phyloP scores from a whole-genome alignment of 257 asterid genomes.

The Agastache rugosa region DNA sequence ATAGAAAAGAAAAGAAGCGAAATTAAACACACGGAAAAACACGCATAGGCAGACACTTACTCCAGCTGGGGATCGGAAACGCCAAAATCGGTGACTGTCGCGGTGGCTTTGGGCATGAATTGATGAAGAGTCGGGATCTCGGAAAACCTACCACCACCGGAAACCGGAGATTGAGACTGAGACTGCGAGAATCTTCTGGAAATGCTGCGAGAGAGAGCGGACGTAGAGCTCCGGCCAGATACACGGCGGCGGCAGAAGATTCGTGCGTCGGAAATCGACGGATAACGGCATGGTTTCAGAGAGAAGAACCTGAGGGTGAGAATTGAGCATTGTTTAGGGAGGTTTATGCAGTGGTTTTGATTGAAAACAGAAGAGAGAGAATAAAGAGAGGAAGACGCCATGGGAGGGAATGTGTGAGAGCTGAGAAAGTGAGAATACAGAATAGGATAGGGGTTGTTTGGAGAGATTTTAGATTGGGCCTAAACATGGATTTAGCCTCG shows the following conservation, averaged over 20 bases:
- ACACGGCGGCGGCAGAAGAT: conserved; percentile 40
- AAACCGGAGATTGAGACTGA: conserved; percentile 41
- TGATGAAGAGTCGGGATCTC: conserved; percentile 57
- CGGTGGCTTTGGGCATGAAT: conserved; percentile 69
- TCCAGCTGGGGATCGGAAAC: conserved; percentile 54
- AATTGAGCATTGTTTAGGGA: conserved; percentile 55
- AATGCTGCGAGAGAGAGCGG: conserved; percentile 45
- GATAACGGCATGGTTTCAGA: conserved; percentile 30
- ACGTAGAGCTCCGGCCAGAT: conserved; percentile 38
- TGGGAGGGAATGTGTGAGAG: conserved; percentile 37
- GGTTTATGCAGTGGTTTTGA: conserved; percentile 61
- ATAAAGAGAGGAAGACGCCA: conserved; percentile 67
- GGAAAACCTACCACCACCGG: conserved; percentile 36
- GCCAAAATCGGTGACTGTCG: conserved; percentile 42
- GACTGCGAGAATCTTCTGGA: conserved; percentile 53
- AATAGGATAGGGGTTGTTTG: conserved; percentile 43
- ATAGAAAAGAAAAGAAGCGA: no score
- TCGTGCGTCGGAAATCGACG: conserved; percentile 37
- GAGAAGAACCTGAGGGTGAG: conserved; percentile 57
- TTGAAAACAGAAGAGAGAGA: conserved; percentile 65
- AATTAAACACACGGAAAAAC: neutral
- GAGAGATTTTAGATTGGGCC: conserved; percentile 24
- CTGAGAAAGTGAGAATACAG: conserved; percentile 12
- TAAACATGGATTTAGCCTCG: neutral
- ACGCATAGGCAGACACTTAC: conserved; percentile 48